These are phyloP conservation scores for Pseudodiploospora longispora DNA, from an alignment of 2,329 filamentous ascomycete genomes.

Conservation along the genomic window DNA sequence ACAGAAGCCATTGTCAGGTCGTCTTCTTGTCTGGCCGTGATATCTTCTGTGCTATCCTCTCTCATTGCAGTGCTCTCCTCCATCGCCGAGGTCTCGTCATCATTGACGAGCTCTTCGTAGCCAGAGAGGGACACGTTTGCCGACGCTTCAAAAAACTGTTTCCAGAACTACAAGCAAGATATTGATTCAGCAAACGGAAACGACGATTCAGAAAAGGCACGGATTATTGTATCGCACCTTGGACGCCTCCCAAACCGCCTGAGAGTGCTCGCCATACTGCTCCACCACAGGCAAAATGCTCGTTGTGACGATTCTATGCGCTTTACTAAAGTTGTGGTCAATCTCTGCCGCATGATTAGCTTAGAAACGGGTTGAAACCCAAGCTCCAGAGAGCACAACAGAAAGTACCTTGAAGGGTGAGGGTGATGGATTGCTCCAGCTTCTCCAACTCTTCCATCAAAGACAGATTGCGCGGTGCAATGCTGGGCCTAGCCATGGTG, in stretches of 20 bases:
- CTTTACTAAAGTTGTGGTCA: slow-evolving; percentile 95
- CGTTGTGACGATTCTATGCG: slow-evolving; percentile 89
- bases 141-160: slow-evolving; percentile 98
- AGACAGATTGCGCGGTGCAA: slow-evolving; percentile 53
- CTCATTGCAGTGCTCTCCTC: slow-evolving; percentile 48
- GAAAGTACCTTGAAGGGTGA: slow-evolving; percentile 75
- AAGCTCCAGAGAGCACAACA: slow-evolving; percentile 3
- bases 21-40: slow-evolving; percentile 33
- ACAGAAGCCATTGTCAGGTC: slow-evolving; percentile 30
- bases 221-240: slow-evolving; percentile 49
- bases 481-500: slow-evolving; percentile 41
- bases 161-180: slow-evolving; percentile 70
- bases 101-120: slow-evolving; percentile 75
- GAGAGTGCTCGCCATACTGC: slow-evolving; percentile 89
- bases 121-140: slow-evolving; percentile 94
- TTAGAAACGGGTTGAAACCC: not conserved
- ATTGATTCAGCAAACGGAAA: not conserved
- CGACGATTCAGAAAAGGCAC: not conserved
- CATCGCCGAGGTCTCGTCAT: slow-evolving; percentile 46
- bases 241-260: slow-evolving; percentile 91
- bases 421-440: slow-evolving; percentile 91
- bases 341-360: slow-evolving; percentile 57
- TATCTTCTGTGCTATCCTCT: slow-evolving; percentile 45
- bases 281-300: slow-evolving; percentile 91
- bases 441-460: slow-evolving; percentile 93